Evolutionary conservation across 768 basidiomycete species (phyloP).

Genomic region (Pisolithus microcarpus): DNA sequence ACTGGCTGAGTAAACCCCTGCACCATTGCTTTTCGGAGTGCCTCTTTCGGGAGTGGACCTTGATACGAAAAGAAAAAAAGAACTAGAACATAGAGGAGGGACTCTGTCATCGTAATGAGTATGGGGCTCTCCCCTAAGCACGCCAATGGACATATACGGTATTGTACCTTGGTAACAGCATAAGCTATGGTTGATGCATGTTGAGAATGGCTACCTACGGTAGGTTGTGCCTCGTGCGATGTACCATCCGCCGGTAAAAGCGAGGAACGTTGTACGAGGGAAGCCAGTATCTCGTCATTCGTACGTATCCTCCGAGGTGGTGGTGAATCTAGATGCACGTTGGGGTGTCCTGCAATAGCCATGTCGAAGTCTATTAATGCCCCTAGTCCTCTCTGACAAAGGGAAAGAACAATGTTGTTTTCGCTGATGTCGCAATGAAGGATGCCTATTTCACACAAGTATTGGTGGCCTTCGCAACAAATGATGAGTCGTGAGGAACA

Average conservation of each 20-base stretch:
- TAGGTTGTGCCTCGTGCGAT: neutral
- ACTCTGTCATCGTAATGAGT: conserved; percentile 10
- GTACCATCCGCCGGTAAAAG: neutral
- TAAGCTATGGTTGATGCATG: neutral
- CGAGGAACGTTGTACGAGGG: neutral
- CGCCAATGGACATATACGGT: conserved; percentile 9
- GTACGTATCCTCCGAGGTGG: neutral
- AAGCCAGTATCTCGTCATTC: too few species aligned
- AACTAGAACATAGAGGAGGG: conserved; percentile 10
- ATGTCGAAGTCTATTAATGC: conserved; percentile 18
- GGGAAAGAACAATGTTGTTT: conserved; percentile 27
- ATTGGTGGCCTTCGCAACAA: conserved; percentile 12
- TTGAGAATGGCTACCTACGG: neutral
- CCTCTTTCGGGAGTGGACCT: neutral
- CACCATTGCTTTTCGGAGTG: neutral
- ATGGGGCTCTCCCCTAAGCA: conserved; percentile 1
- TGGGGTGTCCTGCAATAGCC: neutral
- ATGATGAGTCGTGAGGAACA: neutral
- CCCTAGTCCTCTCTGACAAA: conserved; percentile 1
- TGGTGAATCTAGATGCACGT: neutral
- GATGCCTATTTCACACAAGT: conserved; percentile 13
- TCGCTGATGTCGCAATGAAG: conserved; percentile 29
- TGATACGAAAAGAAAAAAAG: conserved; percentile 11
- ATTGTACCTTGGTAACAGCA: neutral
- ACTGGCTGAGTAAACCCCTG: neutral